Evolutionary conservation across 1,284 basidiomycete species (phyloP).

Genomic region (Hypsizygus ulmarius): DNA sequence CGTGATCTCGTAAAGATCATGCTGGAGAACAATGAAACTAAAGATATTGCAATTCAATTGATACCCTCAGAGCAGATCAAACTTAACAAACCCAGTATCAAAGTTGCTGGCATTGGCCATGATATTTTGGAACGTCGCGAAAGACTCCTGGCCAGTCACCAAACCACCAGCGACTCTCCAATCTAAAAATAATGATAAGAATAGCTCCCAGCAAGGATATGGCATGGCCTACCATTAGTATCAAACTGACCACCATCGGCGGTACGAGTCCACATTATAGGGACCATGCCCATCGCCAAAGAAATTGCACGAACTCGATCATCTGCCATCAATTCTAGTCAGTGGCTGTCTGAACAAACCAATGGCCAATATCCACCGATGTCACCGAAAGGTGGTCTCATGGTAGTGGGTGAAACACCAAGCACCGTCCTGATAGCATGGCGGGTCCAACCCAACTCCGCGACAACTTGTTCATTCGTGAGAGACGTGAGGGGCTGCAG

Average conservation of each 20-base stretch:
- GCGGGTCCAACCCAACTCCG: constrained; percentile 91
- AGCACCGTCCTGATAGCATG: constrained; percentile 76
- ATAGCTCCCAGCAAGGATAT: not conserved
- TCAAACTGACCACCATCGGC: constrained; percentile 67
- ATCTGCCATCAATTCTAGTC: constrained; percentile 43
- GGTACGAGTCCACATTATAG: constrained; percentile 78
- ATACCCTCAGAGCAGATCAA: constrained; percentile 15
- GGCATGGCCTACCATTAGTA: constrained; percentile 55
- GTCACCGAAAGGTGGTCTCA: constrained; percentile 63
- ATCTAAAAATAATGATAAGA: constrained; percentile 42
- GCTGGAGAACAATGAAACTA: constrained; percentile 88
- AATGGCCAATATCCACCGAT: constrained; percentile 38
- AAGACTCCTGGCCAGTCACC: constrained; percentile 56
- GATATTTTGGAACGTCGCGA: constrained; percentile 58
- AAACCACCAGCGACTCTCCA: constrained; percentile 79
- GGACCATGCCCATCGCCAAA: constrained; percentile 76
- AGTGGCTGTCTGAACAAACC: constrained; percentile 3
- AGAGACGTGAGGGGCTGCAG: constrained; percentile 73
- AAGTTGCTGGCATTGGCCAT: constrained; percentile 58
- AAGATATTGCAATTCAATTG: not conserved
- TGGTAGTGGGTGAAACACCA: constrained; percentile 77
- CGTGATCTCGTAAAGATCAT: constrained; percentile 83
- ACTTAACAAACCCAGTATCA: constrained; percentile 44
- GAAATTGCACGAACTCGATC: constrained; percentile 88
- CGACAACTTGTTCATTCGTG: constrained; percentile 86